Evolutionary conservation across 83 land plant species (phyloP).

Genomic region (Picea abies): DNA sequence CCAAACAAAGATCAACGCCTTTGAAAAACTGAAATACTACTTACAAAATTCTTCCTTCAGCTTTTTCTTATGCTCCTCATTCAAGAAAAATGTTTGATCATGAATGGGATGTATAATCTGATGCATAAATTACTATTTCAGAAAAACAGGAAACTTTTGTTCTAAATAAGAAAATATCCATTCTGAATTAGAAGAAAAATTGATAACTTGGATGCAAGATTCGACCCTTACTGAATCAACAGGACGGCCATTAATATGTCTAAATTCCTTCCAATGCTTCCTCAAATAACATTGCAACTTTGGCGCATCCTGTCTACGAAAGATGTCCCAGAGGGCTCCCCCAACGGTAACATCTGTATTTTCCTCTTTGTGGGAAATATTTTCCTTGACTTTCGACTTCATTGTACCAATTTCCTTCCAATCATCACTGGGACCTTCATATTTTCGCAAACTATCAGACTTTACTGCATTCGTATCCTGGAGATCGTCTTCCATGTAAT

Average conservation of each 20-base stretch:
- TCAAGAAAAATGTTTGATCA: slow-evolving; percentile 65
- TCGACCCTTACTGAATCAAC: slow-evolving; percentile 39
- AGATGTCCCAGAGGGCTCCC: slow-evolving; percentile 81
- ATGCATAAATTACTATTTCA: background rate
- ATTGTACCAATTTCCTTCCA: background rate
- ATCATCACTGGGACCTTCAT: background rate
- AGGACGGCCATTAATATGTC: slow-evolving; percentile 49
- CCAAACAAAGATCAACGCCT: slow-evolving; percentile 1
- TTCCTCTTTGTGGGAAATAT: background rate
- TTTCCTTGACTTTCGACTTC: background rate
- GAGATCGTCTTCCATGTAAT: background rate
- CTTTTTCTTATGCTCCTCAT: slow-evolving; percentile 56
- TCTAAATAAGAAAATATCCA: background rate
- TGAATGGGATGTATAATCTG: slow-evolving; percentile 69
- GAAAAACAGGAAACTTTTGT: background rate
- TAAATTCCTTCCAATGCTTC: slow-evolving; percentile 65
- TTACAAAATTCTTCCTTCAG: slow-evolving; percentile 69
- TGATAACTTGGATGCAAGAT: background rate
- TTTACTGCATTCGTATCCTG: background rate
- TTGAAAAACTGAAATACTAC: background rate
- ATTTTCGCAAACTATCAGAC: background rate
- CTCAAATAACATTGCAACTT: slow-evolving; percentile 51
- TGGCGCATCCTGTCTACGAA: slow-evolving; percentile 67
- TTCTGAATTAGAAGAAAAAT: background rate
- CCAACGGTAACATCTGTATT: slow-evolving; percentile 17